Base-by-base conservation (phyloP, 805 yeast species). In the Starmerella bombicola region DNA sequence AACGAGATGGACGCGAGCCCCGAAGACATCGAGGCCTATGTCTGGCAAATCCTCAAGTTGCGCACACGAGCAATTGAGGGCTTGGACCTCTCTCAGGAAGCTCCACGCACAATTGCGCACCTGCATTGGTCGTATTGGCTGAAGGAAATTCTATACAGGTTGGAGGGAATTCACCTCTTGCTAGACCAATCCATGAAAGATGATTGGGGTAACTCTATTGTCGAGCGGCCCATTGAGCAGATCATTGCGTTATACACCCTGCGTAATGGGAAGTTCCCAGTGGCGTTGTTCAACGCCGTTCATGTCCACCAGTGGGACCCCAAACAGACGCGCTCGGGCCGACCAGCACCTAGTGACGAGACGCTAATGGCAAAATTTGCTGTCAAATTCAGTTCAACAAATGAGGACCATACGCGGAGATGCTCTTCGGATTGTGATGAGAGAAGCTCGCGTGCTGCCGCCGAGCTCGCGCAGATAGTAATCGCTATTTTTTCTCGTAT, bases 61-160 rank as follows among this genome's bases (percentile, higher is more conserved):
- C 42, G 55, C 1, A 26, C 49, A 19, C 18, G 43, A 7, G 46
- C 46, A 2, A 12, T 35, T 15, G 41, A 35, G 28, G 48, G 33
- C 7, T 44, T 51, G 8, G 36, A 35, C 21, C 18, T 10, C 3
- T 37, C 33, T 18, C n/a, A 30, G 18, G 13, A 28, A 3, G 18
- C 32, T 5, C 53, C 55, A 4, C 24, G 25, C 4, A 36, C 48
- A 4, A 21, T 51, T 7, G 45, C 52, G 12, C 51, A 51, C 34
- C 41, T 30, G 33, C 44, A 40, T 29, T 49, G 52, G 53, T 48
- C 53, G 1, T 35, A 29, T 26, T 49, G 53, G 53, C 37, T 49
- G 20, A 30, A 23, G 13, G 47, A 45, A 5, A 35, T 40, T 7
- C 22, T 38, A 26, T 37, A 30, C 36, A 40, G 46, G 6, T 37